These are phyloP conservation scores for Rhododendron williamsianum DNA, from an alignment of 148 eudicot species.

Conservation along the genomic window DNA sequence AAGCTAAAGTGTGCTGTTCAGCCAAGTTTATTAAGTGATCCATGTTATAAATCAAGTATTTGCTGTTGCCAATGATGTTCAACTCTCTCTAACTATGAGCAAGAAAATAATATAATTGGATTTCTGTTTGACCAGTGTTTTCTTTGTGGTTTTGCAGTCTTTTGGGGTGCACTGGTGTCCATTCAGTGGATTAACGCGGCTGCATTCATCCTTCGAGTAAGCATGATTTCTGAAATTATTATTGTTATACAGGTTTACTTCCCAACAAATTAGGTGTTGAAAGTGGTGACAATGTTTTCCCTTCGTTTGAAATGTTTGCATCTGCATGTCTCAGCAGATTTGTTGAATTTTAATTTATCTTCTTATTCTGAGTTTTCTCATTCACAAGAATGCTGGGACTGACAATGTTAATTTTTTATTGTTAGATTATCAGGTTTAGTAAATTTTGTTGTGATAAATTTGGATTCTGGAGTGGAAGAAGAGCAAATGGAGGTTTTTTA, in stretches of 20 bases:
- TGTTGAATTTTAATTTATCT: not conserved
- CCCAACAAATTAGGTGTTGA: not conserved
- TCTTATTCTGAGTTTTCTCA: not conserved
- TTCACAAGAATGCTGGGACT: not conserved
- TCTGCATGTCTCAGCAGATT: not conserved
- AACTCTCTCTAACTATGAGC: not conserved
- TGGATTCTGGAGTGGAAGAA: not conserved
- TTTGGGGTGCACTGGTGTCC: constrained; percentile 98
- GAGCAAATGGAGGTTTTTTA: not conserved
- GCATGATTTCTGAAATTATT: constrained; percentile 19
- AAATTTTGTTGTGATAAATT: not conserved
- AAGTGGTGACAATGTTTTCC: not conserved
- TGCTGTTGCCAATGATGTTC: not conserved
- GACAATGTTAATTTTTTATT: not conserved
- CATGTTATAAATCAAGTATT: not conserved
- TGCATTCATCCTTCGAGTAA: constrained; percentile 85
- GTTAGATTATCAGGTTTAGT: not conserved
- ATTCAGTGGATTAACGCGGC: constrained; percentile 55
- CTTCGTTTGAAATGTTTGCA: not conserved
- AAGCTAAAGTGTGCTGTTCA: not conserved
- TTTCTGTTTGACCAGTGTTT: not conserved
- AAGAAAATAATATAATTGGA: constrained; percentile 10
- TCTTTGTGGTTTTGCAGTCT: constrained; percentile 48
- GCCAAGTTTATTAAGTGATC: not conserved
- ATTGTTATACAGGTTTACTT: not conserved